Evolutionary conservation across 73 alveolate genomes (phyloP).

Genomic region (Stentor roeselii): DNA sequence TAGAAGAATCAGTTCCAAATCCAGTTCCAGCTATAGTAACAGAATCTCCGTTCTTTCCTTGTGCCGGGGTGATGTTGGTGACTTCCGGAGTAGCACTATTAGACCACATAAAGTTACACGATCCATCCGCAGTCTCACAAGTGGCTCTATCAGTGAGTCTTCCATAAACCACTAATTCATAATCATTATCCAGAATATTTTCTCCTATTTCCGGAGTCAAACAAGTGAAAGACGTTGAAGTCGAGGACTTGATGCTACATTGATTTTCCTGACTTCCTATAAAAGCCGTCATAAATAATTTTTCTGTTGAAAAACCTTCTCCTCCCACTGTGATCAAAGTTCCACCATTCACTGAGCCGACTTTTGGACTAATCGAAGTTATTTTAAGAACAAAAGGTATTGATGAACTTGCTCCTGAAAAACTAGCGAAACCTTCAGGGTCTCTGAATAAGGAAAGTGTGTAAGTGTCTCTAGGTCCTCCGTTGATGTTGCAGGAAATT

Average conservation of each 20-base stretch:
- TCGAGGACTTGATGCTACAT: not conserved
- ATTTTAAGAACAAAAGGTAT: not conserved
- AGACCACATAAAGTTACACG: conserved; percentile 10
- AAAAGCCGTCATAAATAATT: not conserved
- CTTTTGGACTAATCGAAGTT: not conserved
- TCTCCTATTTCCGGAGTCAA: not conserved
- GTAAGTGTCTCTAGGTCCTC: conserved; percentile 15
- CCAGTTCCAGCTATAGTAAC: not conserved
- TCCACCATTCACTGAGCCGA: conserved; percentile 9
- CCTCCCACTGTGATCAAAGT: not conserved
- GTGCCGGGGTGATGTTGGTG: not conserved
- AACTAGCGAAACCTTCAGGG: not conserved
- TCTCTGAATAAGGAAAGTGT: not conserved
- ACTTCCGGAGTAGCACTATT: not conserved
- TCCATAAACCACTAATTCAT: not conserved
- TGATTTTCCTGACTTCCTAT: not conserved
- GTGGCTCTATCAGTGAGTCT: not conserved
- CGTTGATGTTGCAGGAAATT: not conserved
- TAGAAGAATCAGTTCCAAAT: not conserved
- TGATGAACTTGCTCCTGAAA: not conserved
- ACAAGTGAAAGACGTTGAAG: not conserved
- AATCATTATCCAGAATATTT: not conserved
- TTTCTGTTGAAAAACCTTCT: not conserved
- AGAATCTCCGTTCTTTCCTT: not conserved
- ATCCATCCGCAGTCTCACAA: not conserved